A percentile compares a stretch with the other conserved stretches of the same genome.
These are phyloP conservation scores for Xylogone sp. DNA, from an alignment of 2,329 filamentous ascomycete species.

Conservation along the genomic window DNA sequence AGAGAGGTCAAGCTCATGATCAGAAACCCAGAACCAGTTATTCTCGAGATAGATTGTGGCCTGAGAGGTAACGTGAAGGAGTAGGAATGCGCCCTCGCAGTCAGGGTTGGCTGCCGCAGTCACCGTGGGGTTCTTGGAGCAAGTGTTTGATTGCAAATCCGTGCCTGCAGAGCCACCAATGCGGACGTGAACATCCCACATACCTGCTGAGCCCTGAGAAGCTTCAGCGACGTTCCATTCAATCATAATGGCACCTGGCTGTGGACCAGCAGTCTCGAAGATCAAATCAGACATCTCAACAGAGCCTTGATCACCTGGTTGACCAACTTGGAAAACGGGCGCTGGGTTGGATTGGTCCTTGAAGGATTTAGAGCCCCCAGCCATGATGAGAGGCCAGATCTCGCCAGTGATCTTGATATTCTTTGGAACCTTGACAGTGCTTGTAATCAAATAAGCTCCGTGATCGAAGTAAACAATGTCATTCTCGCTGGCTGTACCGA, in stretches of 20 bases:
- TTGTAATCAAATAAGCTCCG: constrained; percentile 66
- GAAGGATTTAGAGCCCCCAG: constrained; percentile 68
- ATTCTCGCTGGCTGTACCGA: not conserved
- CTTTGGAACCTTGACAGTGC: constrained; percentile 70
- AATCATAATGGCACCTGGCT: constrained; percentile 84
- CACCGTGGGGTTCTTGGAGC: constrained; percentile 68
- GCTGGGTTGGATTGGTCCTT: constrained; percentile 69
- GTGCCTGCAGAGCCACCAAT: constrained; percentile 86
- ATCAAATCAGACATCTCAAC: constrained; percentile 89
- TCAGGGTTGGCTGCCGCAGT: constrained; percentile 57
- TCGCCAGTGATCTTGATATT: constrained; percentile 86
- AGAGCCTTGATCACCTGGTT: constrained; percentile 69
- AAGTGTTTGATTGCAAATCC: constrained; percentile 70
- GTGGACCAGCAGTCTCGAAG: constrained; percentile 77
- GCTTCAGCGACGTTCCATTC: constrained; percentile 81
- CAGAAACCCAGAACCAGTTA: constrained; percentile 84
- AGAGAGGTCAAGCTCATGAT: constrained; percentile 78
- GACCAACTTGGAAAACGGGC: constrained; percentile 82
- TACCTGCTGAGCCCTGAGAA: constrained; percentile 65
- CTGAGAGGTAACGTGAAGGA: constrained; percentile 60
- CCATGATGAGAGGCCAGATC: constrained; percentile 88
- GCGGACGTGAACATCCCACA: constrained; percentile 97
- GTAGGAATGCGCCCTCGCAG: constrained; percentile 72
- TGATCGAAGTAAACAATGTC: constrained; percentile 70
- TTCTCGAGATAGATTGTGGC: constrained; percentile 81